A percentile compares a stretch with the other conserved stretches of the same genome.
Conservation (phyloP, 23 red algal species). For the Porphyridium purpureum region DNA sequence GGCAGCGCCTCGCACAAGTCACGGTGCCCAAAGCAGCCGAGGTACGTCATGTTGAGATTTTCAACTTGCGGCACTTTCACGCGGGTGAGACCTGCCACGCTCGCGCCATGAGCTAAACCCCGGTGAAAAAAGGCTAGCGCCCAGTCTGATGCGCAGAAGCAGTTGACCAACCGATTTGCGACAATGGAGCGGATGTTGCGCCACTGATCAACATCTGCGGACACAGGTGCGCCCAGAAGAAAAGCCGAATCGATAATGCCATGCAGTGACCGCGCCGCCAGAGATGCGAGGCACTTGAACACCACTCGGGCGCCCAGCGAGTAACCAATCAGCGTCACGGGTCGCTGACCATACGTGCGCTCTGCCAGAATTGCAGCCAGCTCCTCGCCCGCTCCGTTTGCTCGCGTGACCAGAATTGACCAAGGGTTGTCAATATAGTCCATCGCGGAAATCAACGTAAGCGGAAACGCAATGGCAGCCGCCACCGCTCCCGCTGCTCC, state of each 20-base stretch:
- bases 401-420: slow-evolving; percentile 65
- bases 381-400: slow-evolving; percentile 85
- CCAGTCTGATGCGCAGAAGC: slow-evolving; percentile 79
- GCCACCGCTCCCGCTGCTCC: slow-evolving; percentile 67
- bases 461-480: slow-evolving; percentile 77
- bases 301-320: slow-evolving; percentile 92
- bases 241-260: slow-evolving; percentile 91
- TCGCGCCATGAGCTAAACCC: slow-evolving; percentile 40
- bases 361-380: slow-evolving; percentile 83
- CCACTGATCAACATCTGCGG: slow-evolving; percentile 67
- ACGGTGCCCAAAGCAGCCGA: slow-evolving; percentile 75
- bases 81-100: slow-evolving; percentile 49
- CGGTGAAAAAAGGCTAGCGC: slow-evolving; percentile 92
- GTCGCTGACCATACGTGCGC: slow-evolving; percentile 71
- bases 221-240: slow-evolving; percentile 73
- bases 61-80: slow-evolving; percentile 45
- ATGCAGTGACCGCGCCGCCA: slow-evolving; percentile 45
- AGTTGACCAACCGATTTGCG: slow-evolving; percentile 77
- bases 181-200: slow-evolving; percentile 36
- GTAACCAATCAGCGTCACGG: slow-evolving; percentile 89
- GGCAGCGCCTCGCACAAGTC: slow-evolving; percentile 62
- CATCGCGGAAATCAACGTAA: slow-evolving; percentile 73
- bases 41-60: slow-evolving; percentile 74
- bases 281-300: slow-evolving; percentile 82
- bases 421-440: slow-evolving; percentile 96